Evolutionary conservation across 2,329 filamentous ascomycete species (phyloP).

Genomic region (Xylariaceae sp.): DNA sequence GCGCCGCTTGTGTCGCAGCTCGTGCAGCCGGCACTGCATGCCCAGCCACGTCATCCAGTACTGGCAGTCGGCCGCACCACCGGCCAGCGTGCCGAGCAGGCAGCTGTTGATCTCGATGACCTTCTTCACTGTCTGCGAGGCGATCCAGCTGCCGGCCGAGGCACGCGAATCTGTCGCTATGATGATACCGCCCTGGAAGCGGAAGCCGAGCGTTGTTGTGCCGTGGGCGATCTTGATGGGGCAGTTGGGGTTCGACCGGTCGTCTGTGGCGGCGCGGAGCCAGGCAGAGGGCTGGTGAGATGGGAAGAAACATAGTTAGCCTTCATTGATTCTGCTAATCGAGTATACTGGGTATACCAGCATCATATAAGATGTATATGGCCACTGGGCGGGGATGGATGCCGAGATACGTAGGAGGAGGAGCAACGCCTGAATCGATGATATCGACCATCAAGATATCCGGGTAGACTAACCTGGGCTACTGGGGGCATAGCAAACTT

Average conservation of each 20-base stretch:
- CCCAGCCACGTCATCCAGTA: constrained; percentile 99
- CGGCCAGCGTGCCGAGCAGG: constrained; percentile 95
- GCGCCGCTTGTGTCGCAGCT: constrained; percentile 97
- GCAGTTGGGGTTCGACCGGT: constrained; percentile 92
- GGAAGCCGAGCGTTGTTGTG: constrained; percentile 95
- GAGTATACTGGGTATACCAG: no score
- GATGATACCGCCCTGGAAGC: constrained; percentile 97
- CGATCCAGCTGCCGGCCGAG: constrained; percentile 98
- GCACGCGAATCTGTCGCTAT: constrained; percentile 97
- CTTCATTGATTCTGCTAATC: no score
- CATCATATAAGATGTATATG: neutral
- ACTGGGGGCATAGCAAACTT: constrained; percentile 95
- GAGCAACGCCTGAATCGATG: neutral
- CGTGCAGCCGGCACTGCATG: constrained; percentile 98
- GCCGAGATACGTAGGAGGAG: neutral
- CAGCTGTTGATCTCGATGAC: constrained; percentile 97
- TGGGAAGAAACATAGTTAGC: constrained; percentile 8
- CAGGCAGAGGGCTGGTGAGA: constrained; percentile 71
- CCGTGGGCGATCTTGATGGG: constrained; percentile 99
- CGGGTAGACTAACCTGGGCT: constrained; percentile 62
- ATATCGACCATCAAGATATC: neutral
- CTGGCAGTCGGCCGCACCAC: constrained; percentile 97
- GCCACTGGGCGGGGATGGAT: neutral
- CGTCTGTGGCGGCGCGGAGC: constrained; percentile 95
- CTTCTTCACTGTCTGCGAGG: constrained; percentile 99